Evolutionary conservation across 768 basidiomycete species (phyloP).

Genomic region (Agrocybe chaxingu): DNA sequence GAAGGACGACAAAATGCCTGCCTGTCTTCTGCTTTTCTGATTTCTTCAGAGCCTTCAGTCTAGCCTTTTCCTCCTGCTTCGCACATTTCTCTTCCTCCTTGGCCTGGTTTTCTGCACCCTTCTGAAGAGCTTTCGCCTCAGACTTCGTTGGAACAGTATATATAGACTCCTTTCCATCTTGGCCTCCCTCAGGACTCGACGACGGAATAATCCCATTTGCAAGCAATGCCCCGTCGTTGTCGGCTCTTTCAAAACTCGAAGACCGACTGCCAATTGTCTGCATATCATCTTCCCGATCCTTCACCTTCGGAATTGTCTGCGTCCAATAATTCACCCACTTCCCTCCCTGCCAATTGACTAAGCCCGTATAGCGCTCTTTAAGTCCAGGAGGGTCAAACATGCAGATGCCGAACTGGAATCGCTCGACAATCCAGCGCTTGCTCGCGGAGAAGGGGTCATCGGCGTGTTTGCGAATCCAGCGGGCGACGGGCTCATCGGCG

Average conservation of each 20-base stretch:
- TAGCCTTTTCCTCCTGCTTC: conserved; percentile 10
- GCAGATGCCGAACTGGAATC: conserved; percentile 54
- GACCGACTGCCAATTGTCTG: not conserved
- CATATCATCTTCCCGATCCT: conserved; percentile 9
- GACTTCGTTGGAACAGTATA: conserved; percentile 11
- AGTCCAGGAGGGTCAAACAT: conserved; percentile 57
- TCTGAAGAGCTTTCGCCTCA: conserved; percentile 6
- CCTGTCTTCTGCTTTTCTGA: conserved; percentile 21
- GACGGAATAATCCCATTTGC: conserved; percentile 20
- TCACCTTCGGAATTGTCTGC: conserved; percentile 30
- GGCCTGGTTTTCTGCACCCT: conserved; percentile 9
- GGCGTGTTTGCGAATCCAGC: conserved; percentile 52
- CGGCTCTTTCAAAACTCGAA: not conserved
- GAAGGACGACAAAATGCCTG: conserved; percentile 52
- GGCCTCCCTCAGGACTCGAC: not conserved
- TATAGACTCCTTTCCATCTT: not conserved
- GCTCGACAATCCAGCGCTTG: conserved; percentile 50
- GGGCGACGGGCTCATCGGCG: conserved; percentile 40
- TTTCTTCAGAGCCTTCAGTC: conserved; percentile 16
- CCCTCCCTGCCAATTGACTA: conserved; percentile 49
- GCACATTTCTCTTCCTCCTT: conserved; percentile 13
- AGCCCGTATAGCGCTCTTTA: conserved; percentile 41
- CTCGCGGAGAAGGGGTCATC: conserved; percentile 47
- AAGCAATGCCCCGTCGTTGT: conserved; percentile 24
- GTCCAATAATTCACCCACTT: conserved; percentile 64